Percentiles rank a stretch among this genome's conserved stretches.
Conservation (phyloP, 257 asterid genomes). For the Nicotiana noctiflora region DNA sequence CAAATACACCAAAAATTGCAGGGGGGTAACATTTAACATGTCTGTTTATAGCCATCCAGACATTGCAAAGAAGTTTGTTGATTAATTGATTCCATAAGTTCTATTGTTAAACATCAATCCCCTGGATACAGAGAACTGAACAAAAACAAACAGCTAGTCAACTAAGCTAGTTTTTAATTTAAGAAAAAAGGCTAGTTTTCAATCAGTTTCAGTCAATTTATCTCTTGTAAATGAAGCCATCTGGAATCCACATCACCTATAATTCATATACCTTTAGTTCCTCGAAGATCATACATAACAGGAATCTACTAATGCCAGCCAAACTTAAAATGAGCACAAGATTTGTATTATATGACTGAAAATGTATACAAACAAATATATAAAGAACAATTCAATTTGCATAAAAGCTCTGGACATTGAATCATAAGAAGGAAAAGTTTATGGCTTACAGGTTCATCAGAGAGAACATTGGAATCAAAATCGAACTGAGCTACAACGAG, state of each 20-base stretch:
- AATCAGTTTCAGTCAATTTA: neutral
- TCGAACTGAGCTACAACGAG: slow-evolving; percentile 56
- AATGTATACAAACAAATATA: neutral
- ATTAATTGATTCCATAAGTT: neutral
- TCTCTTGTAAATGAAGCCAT: neutral
- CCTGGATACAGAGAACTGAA: neutral
- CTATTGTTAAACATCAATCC: neutral
- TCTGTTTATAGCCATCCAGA: too few species aligned
- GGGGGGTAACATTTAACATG: too few species aligned
- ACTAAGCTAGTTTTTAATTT: neutral
- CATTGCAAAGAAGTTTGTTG: neutral
- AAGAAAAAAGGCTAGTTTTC: neutral
- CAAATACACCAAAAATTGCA: too few species aligned
- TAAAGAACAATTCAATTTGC: neutral
- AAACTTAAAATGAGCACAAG: neutral
- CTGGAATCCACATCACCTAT: neutral
- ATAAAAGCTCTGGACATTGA: neutral
- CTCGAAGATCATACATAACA: neutral
- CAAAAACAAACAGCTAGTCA: neutral
- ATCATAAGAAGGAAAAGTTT: neutral
- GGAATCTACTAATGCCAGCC: neutral
- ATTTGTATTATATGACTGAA: neutral
- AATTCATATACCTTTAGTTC: neutral
- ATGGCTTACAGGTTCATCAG: slow-evolving; percentile 68
- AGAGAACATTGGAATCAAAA: slow-evolving; percentile 42